Conservation (phyloP, 805 yeast genomes). For the Candida quercuum region DNA sequence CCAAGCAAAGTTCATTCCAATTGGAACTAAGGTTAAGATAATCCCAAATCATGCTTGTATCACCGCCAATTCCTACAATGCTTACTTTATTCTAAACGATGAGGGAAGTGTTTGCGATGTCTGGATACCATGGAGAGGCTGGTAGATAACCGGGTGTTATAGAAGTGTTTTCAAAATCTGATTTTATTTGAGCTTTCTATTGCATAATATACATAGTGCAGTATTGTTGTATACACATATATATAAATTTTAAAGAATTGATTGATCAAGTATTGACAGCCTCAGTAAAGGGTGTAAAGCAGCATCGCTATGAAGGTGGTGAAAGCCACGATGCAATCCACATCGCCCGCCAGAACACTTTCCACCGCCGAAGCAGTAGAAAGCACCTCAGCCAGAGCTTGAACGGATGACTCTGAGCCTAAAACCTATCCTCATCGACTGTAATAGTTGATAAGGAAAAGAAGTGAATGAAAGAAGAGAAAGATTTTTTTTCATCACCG, state of each 20-base stretch:
- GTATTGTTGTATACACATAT: not conserved
- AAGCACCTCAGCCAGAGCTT: slow-evolving; percentile 23
- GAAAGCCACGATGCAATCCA: slow-evolving; percentile 50
- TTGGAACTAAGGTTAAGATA: slow-evolving; percentile 50
- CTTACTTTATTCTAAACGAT: slow-evolving; percentile 51
- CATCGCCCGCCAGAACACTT: slow-evolving; percentile 41
- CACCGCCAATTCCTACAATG: slow-evolving; percentile 50
- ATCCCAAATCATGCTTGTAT: slow-evolving; percentile 74
- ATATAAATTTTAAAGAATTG: not conserved
- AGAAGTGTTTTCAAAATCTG: not conserved
- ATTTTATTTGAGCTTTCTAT: too few species aligned
- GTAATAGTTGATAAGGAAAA: slow-evolving; percentile 47
- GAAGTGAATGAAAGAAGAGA: slow-evolving; percentile 4
- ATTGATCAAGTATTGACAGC: slow-evolving; percentile 22
- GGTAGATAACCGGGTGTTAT: slow-evolving; percentile 17
- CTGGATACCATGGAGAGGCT: slow-evolving; percentile 62
- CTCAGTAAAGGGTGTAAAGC: slow-evolving; percentile 24
- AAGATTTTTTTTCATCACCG: slow-evolving; percentile 1
- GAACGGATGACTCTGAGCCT: slow-evolving; percentile 30
- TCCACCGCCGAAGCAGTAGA: too few species aligned
- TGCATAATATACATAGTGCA: too few species aligned
- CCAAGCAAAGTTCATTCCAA: slow-evolving; percentile 34
- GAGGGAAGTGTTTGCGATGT: slow-evolving; percentile 48
- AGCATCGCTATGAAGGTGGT: slow-evolving; percentile 44
- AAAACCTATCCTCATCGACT: slow-evolving; percentile 48